A percentile compares a stretch with the other conserved stretches of the same genome.
phyloP scores from a whole-genome alignment of 1,284 basidiomycete genomes.

The Anthracocystis setariae region DNA sequence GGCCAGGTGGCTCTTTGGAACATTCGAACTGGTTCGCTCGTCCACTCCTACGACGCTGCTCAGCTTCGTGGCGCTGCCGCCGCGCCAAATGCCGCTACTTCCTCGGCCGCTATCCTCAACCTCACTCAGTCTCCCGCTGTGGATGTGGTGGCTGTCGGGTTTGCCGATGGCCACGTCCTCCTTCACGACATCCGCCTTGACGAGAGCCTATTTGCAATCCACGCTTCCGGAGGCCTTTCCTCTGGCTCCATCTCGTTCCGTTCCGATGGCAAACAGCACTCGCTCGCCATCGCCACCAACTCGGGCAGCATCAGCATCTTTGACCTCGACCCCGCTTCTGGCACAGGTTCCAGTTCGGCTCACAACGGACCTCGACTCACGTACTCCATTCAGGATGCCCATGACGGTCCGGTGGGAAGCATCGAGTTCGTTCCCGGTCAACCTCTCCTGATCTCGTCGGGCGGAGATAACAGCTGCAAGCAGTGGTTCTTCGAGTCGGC shows the following conservation, averaged over 20 bases:
- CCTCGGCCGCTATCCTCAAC: slow-evolving; percentile 68
- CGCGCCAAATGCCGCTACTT: slow-evolving; percentile 52
- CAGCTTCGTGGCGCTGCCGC: slow-evolving; percentile 36
- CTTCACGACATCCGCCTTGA: slow-evolving; percentile 90
- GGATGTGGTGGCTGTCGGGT: slow-evolving; percentile 92
- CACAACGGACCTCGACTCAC: slow-evolving; percentile 50
- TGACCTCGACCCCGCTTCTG: slow-evolving; percentile 54
- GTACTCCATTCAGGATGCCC: slow-evolving; percentile 64
- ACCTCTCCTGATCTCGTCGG: slow-evolving; percentile 56
- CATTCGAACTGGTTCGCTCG: slow-evolving; percentile 73
- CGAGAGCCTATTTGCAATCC: slow-evolving; percentile 80
- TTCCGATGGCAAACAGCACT: slow-evolving; percentile 75
- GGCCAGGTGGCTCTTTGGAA: slow-evolving; percentile 95
- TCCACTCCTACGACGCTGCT: slow-evolving; percentile 69
- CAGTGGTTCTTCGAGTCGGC: slow-evolving; percentile 96
- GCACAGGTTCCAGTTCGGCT: slow-evolving; percentile 14
- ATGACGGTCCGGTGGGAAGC: slow-evolving; percentile 57
- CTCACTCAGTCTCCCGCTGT: slow-evolving; percentile 92
- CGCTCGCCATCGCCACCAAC: slow-evolving; percentile 60
- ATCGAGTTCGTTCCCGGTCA: slow-evolving; percentile 61
- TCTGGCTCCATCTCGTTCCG: slow-evolving; percentile 83
- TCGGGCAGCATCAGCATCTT: slow-evolving; percentile 64
- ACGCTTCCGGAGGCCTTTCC: slow-evolving; percentile 72
- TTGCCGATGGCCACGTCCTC: slow-evolving; percentile 84
- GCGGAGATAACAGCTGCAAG: slow-evolving; percentile 64